Percentiles rank a stretch among this genome's conserved stretches.
Evolutionary conservation across 371 early-diverging fungal genomes (phyloP).

Genomic region (Rhizopus delemar): DNA sequence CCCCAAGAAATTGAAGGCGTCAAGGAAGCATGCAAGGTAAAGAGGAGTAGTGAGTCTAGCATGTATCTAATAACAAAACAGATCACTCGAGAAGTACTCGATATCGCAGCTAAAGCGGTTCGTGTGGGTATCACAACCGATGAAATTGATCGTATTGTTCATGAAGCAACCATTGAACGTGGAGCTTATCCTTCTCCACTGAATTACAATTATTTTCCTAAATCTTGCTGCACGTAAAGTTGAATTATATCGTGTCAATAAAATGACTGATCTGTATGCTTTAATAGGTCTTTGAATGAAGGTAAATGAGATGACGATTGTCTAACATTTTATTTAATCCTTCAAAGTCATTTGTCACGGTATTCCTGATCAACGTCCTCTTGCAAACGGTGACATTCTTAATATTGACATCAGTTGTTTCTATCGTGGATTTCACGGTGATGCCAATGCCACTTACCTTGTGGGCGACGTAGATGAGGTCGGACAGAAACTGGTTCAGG

Average conservation of each 20-base stretch:
- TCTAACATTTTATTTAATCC: too few species aligned
- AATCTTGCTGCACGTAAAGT: slow-evolving; percentile 88
- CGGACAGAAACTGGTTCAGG: slow-evolving; percentile 73
- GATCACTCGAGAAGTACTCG: slow-evolving; percentile 87
- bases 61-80: slow-evolving; percentile 10
- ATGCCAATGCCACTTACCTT: slow-evolving; percentile 83
- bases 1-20: slow-evolving; percentile 77
- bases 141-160: slow-evolving; percentile 81
- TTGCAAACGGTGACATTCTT: slow-evolving; percentile 90
- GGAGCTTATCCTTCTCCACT: slow-evolving; percentile 92
- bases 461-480: slow-evolving; percentile 84
- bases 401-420: slow-evolving; percentile 91
- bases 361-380: slow-evolving; percentile 85
- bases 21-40: slow-evolving; percentile 76
- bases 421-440: slow-evolving; percentile 90
- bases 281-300: slow-evolving; percentile 60
- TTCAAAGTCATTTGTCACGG: slow-evolving; percentile 79
- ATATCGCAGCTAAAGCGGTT: slow-evolving; percentile 76
- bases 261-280: slow-evolving; percentile 18
- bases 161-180: slow-evolving; percentile 84
- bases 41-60: not conserved
- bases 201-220: slow-evolving; percentile 92
- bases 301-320: slow-evolving; percentile 18
- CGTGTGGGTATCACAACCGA: slow-evolving; percentile 89
- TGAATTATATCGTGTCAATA: slow-evolving; percentile 44